Base-by-base conservation (phyloP, 441 rosid species). In the Biscutella laevigata region DNA sequence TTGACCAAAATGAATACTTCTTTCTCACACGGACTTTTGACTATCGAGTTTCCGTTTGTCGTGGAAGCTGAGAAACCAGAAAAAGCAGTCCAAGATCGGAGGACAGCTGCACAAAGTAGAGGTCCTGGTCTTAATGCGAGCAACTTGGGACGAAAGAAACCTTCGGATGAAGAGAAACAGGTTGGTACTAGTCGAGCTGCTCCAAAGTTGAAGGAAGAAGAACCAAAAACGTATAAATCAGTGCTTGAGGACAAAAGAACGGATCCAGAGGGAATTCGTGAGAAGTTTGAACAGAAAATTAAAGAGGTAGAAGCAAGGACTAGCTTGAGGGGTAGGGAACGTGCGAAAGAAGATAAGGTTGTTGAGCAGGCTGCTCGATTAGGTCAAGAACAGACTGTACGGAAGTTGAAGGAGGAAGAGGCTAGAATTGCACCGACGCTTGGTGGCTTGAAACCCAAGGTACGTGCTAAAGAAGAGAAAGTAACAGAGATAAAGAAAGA, bases 11-110 rank as follows among this genome's bases (percentile, higher is more conserved):
- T 53, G 45, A 39, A 1, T 10, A 58, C 28, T 17, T 20, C 63
- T 35, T 70, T 70, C 37, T 53, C 42, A 6, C 65, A 58, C 10
- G 77, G 77, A n/a, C 45, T 67, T 29, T 65, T 72, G 25, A 49
- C 57, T 6, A 15, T 72, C 14, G 62, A 55, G 45, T 52, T 76
- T 44, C 70, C 69, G 0, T n/a, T 10, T 16, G 15, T 56, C 2
- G 46, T 24, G 2, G 53, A 42, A 34, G 22, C 7, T 21, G 48
- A 39, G 3, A 59, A 66, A 33, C 26, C 14, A 39, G 66, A 6
- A 1, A 44, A 52, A 26, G 25, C 19, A 40, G 61, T 16, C 0
- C 14, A 53, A 26, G 61, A 46, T 29, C 64, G 50, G 37, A 32
- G 49, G 29, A 65, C 36, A 41, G 42, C 1, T 42, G 58, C 16